These are phyloP conservation scores for Cladosporium sp. DNA, from an alignment of 2,329 filamentous ascomycete genomes.

Conservation along the genomic window DNA sequence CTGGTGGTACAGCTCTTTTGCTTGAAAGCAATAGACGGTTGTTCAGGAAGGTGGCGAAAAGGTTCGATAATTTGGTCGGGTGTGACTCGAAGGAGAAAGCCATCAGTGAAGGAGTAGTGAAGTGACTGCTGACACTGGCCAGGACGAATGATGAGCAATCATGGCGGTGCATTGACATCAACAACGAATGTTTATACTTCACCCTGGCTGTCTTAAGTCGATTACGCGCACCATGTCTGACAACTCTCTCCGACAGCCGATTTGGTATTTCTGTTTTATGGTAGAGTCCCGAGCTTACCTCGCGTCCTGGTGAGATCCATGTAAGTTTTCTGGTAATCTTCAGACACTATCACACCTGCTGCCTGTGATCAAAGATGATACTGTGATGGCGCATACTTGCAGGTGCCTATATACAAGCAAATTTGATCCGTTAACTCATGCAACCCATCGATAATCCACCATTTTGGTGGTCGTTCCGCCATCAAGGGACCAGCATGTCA, in stretches of 20 bases:
- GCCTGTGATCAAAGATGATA: too few species aligned
- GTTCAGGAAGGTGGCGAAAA: not conserved
- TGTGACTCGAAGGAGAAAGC: not conserved
- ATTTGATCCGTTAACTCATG: not conserved
- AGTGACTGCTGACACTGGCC: not conserved
- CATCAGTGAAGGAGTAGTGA: not conserved
- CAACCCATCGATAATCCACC: not conserved
- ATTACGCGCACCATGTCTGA: not conserved
- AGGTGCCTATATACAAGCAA: not conserved
- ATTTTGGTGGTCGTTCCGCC: not conserved
- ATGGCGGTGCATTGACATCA: not conserved
- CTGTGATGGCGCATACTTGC: too few species aligned
- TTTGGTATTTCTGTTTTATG: not conserved
- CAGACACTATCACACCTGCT: too few species aligned
- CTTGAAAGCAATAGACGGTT: not conserved
- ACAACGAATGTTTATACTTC: not conserved
- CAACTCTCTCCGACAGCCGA: not conserved
- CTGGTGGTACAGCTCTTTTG: not conserved
- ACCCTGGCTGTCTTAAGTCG: not conserved
- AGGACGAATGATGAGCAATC: not conserved
- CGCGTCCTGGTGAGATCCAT: not conserved
- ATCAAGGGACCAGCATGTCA: not conserved
- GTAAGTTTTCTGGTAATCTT: too few species aligned
- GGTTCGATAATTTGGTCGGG: not conserved
- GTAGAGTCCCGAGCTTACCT: too few species aligned